Evolutionary conservation across 1,284 basidiomycete genomes (phyloP).

Genomic region (Agroathelia rolfsii): DNA sequence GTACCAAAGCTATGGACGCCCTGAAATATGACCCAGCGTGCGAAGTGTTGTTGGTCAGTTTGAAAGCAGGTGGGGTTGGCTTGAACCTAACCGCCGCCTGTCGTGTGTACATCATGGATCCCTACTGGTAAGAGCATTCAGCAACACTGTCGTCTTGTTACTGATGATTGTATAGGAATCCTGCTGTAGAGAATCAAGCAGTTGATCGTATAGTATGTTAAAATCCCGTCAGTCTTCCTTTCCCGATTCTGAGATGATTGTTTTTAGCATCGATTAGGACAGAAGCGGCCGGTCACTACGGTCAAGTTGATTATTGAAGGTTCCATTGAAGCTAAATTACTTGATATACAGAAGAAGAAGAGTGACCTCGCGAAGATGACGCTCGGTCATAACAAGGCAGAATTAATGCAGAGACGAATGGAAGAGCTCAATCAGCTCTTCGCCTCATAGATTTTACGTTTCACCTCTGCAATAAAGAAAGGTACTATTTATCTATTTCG

Average conservation of each 20-base stretch:
- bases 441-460: too few relatives aligned
- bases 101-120: constrained; percentile 77
- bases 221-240: constrained; percentile 9
- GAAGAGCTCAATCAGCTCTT: constrained; percentile 74
- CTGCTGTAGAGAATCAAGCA: constrained; percentile 93
- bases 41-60: constrained; percentile 91
- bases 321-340: constrained; percentile 83
- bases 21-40: constrained; percentile 77
- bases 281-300: constrained; percentile 84
- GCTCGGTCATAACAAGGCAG: constrained; percentile 72
- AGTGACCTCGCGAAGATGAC: constrained; percentile 88
- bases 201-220: constrained; percentile 77
- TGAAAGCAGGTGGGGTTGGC: constrained; percentile 93
- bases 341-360: constrained; percentile 93
- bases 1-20: constrained; percentile 82
- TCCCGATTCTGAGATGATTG: constrained; percentile 10
- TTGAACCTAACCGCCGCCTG: constrained; percentile 90
- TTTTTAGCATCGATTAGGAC: constrained; percentile 80
- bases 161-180: constrained; percentile 63
- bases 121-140: constrained; percentile 78
- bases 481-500: too few relatives aligned
- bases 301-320: constrained; percentile 89
- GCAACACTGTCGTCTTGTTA: too few relatives aligned
- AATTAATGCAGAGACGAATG: constrained; percentile 74
- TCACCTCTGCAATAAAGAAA: too few relatives aligned